phyloP scores from a whole-genome alignment of 148 eudicot genomes.

The Drosera capensis region DNA sequence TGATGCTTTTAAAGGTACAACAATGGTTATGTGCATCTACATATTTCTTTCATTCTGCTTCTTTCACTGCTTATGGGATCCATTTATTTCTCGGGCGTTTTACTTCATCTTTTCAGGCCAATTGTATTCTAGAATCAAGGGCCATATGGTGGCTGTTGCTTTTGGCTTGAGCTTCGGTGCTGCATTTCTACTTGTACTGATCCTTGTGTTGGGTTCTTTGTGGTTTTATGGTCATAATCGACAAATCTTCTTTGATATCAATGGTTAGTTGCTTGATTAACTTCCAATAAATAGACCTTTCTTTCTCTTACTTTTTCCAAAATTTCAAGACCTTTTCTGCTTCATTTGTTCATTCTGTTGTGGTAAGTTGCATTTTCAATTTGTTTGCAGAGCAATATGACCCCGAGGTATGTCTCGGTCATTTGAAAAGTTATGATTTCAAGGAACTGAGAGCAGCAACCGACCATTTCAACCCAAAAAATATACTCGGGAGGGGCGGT shows the following conservation, averaged over 20 bases:
- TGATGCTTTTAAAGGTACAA: constrained; percentile 36
- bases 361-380: too few species aligned
- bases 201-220: constrained; percentile 48
- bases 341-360: neutral
- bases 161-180: constrained; percentile 56
- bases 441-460: constrained; percentile 12
- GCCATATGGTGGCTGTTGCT: constrained; percentile 42
- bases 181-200: constrained; percentile 19
- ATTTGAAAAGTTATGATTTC: constrained; percentile 10
- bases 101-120: constrained; percentile 19
- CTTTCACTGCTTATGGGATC: neutral
- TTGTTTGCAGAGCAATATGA: constrained; percentile 2
- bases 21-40: neutral
- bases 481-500: constrained; percentile 12
- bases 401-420: constrained; percentile 10
- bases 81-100: neutral
- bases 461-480: constrained; percentile 11
- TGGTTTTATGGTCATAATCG: constrained; percentile 62
- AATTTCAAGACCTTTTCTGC: neutral
- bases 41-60: neutral
- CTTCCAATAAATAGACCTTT: neutral
- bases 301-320: neutral
- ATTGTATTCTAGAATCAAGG: constrained; percentile 26
- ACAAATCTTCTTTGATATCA: constrained; percentile 72
- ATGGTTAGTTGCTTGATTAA: constrained; percentile 77